Evolutionary conservation across 108 stramenopile species (phyloP), one percentile per base, ranked within the genome.

Genomic region (Cyclotella sp.): DNA sequence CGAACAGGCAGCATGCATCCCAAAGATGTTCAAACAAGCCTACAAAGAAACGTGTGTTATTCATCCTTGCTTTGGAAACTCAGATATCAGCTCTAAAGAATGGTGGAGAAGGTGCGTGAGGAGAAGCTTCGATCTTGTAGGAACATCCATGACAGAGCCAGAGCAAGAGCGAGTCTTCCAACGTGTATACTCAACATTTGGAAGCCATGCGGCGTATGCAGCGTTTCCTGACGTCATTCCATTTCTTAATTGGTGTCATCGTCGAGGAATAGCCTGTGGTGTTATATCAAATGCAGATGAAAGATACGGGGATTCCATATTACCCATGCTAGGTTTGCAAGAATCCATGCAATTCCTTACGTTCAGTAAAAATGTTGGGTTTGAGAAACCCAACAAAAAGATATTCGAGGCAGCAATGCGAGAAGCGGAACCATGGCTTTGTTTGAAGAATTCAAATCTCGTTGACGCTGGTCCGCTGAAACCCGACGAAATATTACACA

Each of bases 281-380:
- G 87, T 89, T 9, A 66, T 91, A 47, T 86, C 85, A 42, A 91
- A 91, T 83, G 90, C 90, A 21, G 90, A 89, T 73, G 90, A 91
- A 67, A 70, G 90, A 21, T 91, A 91, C 68, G 90, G 90, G 15
- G 90, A 89, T 63, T 81, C 79, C 19, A 88, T 91, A 47, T 68
- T 91, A 28, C 90, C 90, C 44, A 91, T 91, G 90, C 52, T 91
- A n/a, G 90, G 86, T 18, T 53, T 91, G 44, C 83, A 80, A 1
- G 90, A 91, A 30, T 72, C 84, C 18, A 65, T 91, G 73, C 85
- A 88, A 57, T 91, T 91, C 70, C 72, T 85, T 30, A 78, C 77
- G 24, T 91, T 85, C 52, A 83, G 81, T 29, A 91, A 91, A 53
- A 88, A 91, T 75, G 84, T 86, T 13, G 81, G 76, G 43, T 53